A percentile compares a stretch with the other conserved stretches of the same genome.
Conservation (phyloP, 129 eudicot genomes). For the Chrysanthemum makinoi region DNA sequence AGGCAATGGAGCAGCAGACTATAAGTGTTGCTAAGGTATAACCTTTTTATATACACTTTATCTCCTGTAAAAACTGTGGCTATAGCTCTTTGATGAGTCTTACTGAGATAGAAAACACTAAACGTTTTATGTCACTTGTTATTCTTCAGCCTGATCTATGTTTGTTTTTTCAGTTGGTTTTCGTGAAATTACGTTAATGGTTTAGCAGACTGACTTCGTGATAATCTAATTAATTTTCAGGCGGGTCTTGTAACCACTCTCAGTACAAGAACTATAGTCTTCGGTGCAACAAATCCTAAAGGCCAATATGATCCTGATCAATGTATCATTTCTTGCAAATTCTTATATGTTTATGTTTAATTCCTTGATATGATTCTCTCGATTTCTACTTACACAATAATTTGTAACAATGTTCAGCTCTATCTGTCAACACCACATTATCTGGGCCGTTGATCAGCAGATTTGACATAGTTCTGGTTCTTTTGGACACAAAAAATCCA, state of each 20-base stretch:
- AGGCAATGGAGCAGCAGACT: constrained; percentile 99
- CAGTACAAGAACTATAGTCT: constrained; percentile 84
- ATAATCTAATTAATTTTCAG: constrained; percentile 40
- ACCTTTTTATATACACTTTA: neutral
- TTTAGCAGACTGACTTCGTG: neutral
- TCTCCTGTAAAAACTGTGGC: neutral
- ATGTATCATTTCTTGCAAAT: constrained; percentile 44
- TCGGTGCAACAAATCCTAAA: constrained; percentile 99
- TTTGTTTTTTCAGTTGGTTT: neutral
- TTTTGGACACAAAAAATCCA: constrained; percentile 94
- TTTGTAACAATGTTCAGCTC: constrained; percentile 46
- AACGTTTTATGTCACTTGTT: neutral
- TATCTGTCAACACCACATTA: constrained; percentile 92
- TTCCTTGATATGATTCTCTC: neutral
- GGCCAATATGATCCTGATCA: constrained; percentile 97
- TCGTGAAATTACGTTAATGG: neutral
- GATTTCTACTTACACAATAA: neutral
- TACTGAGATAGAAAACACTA: constrained; percentile 10
- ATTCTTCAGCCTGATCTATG: neutral
- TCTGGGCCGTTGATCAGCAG: constrained; percentile 97
- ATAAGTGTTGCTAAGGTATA: constrained; percentile 96
- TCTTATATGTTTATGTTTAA: neutral
- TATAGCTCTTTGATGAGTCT: neutral
- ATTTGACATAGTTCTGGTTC: constrained; percentile 94
- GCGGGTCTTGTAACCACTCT: constrained; percentile 99